Base-by-base conservation (phyloP, 2,329 filamentous ascomycete genomes). In the Gnomoniopsis sp. region DNA sequence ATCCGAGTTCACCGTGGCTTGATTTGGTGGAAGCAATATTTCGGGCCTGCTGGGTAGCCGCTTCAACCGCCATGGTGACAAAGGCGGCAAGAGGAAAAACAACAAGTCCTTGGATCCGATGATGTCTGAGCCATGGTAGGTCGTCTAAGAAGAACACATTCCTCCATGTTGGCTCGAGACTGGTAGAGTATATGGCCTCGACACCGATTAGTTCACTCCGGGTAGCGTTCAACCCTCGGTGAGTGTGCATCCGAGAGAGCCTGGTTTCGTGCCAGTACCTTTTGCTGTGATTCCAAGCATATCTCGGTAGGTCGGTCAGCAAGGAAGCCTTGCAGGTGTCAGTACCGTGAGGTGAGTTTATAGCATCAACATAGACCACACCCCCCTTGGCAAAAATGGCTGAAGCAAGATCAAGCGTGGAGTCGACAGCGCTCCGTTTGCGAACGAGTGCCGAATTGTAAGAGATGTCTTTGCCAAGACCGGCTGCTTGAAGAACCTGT, bases 61-160 rank as follows among this genome's bases (percentile, higher is more conserved):
- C 80, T 62, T 82, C 80, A 0, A 80, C 62, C 0, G 74, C 78
- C 77, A 86, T 81, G 30, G 76, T 74, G 3, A 83, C 66, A 54
- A 78, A 81, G 2, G 79, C 84, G 1, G 80, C 75, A 38, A 82
- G 74, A 30, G 84, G 82, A 66, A 82, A 85, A 36, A 84, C 77
- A 2, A 76, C 78, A 33, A 83, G 69, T 12, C 78, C 81, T 64
- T 86, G 82, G 68, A 87, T 80, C 57, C 72, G 72, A 70, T 87
- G 85, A 63, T 86, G 80, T 48, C 80, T 75, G 6, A 85, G 73
- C 74, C 86, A 88, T 1, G 86, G 81, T 0, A 81, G 65, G 57
- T 82, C 78, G 43, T 80, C 77, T 1, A 77, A 63, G 12, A 73
- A 72, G 33, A 82, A 65, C 23, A 78, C 72, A 58, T 79, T 81